Percentiles rank a stretch among this genome's conserved stretches.
Evolutionary conservation across 2,329 filamentous ascomycete genomes (phyloP).

Genomic region (Geosmithia putterillii): DNA sequence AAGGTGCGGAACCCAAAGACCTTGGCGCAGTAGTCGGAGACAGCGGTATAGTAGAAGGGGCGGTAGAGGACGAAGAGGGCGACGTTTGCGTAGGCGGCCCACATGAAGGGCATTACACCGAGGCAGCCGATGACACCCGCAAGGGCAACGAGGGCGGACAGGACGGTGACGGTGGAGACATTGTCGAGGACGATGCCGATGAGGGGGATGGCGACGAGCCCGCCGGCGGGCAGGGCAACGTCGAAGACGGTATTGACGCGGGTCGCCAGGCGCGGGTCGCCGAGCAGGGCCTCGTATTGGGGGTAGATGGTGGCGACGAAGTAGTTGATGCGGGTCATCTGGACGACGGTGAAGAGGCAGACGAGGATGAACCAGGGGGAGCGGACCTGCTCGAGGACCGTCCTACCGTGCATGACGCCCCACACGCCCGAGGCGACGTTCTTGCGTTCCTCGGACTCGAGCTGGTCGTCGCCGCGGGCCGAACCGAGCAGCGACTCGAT

Average conservation of each 20-base stretch:
- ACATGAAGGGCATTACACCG: slow-evolving; percentile 55
- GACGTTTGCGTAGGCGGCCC: slow-evolving; percentile 66
- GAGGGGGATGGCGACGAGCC: slow-evolving; percentile 75
- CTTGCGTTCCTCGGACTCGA: slow-evolving; percentile 54
- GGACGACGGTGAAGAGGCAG: slow-evolving; percentile 65
- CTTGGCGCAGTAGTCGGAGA: slow-evolving; percentile 82
- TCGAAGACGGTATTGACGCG: slow-evolving; percentile 79
- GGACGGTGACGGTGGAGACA: slow-evolving; percentile 58
- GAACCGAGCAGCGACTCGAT: slow-evolving; percentile 64
- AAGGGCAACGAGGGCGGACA: slow-evolving; percentile 54
- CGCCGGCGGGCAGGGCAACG: slow-evolving; percentile 63
- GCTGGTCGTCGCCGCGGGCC: slow-evolving; percentile 46
- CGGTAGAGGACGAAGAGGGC: slow-evolving; percentile 73
- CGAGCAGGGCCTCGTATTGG: slow-evolving; percentile 70
- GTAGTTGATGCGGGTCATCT: slow-evolving; percentile 80
- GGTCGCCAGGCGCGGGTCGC: slow-evolving; percentile 45
- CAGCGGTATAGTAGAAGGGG: slow-evolving; percentile 82
- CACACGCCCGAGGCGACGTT: slow-evolving; percentile 67
- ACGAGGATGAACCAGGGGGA: slow-evolving; percentile 81
- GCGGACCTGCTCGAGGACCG: slow-evolving; percentile 59
- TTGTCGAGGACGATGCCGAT: slow-evolving; percentile 72
- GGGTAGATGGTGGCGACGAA: slow-evolving; percentile 78
- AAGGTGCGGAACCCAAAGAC: slow-evolving; percentile 89
- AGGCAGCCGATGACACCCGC: slow-evolving; percentile 68
- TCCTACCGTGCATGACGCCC: slow-evolving; percentile 68